Base-by-base conservation (phyloP, 768 basidiomycete species). In the Russula emetica region DNA sequence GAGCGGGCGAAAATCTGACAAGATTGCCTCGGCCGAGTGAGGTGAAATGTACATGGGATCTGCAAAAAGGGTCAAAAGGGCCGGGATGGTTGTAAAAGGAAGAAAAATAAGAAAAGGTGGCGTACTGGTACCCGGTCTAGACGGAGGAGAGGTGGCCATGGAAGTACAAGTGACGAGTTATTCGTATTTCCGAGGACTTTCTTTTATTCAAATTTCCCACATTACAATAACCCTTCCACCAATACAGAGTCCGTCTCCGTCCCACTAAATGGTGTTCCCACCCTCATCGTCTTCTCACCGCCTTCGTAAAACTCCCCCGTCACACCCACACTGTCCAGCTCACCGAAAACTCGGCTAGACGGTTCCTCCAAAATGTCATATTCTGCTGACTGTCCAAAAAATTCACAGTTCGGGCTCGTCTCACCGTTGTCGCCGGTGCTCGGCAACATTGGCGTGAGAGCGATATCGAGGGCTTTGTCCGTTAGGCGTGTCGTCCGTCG, bases 1-100 rank as follows among this genome's bases (percentile, higher is more conserved):
- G 68, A 92, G 94, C n/a, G 92, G 92, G 22, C 94, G 87, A 60
- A 95, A 84, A 70, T 98, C 94, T 64, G 91, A 93, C 58, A 98
- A 85, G 71, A 97, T 88, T 66, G 92, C 85, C 76, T 96, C 92
- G 51, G 94, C 92, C 38, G 92, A 93, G 67, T 85, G 84, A 16
- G 85, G 75, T 30, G 90, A 92, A 66, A 97, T 85, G 76, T 92
- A 98, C 58, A 78, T 80, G 2, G 91, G 89, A 59, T 84, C 83
- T 82, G 69, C 28, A n/a, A 50, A 50, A 66, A 24, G 52, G 36
- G 59, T 57, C 18, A 53, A 30, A 30, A 30, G 28, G 28, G 28
- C 2, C 28, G 28, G 50, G 50, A 30, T 5, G 7, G 50, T 14
- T 11, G 28, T 20, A 18, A 42, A 42, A 22, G 9, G 1, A 32